These are phyloP conservation scores for Mycothermus thermophilus DNA, from an alignment of 495 filamentous ascomycete species.

Conservation along the genomic window DNA sequence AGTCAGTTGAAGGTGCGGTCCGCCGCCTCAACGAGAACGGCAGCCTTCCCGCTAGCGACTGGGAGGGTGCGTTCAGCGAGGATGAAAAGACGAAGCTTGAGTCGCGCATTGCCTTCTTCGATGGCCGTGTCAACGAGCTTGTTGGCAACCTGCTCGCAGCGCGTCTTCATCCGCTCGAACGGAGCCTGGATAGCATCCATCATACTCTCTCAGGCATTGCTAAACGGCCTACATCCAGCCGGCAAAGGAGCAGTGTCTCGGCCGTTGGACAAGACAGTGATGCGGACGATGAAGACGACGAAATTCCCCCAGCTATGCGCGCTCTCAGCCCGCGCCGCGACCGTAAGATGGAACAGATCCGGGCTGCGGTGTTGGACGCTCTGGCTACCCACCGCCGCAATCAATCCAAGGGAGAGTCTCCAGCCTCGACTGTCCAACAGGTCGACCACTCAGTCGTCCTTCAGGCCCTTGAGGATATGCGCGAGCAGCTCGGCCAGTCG, in stretches of 20 bases:
- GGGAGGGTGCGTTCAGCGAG: slow-evolving; percentile 75
- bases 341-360: slow-evolving; percentile 71
- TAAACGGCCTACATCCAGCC: slow-evolving; percentile 30
- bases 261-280: slow-evolving; percentile 63
- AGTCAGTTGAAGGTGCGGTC: slow-evolving; percentile 39
- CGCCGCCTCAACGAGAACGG: slow-evolving; percentile 51
- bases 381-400: slow-evolving; percentile 45
- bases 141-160: slow-evolving; percentile 66
- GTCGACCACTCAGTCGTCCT: slow-evolving; percentile 21
- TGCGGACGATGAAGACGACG: slow-evolving; percentile 89
- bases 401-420: slow-evolving; percentile 12
- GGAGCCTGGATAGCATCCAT: slow-evolving; percentile 60
- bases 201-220: slow-evolving; percentile 41
- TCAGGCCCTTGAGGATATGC: slow-evolving; percentile 32
- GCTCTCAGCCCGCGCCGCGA: slow-evolving; percentile 56
- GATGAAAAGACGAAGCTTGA: slow-evolving; percentile 70
- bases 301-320: slow-evolving; percentile 43
- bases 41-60: slow-evolving; percentile 66
- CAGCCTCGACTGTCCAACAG: slow-evolving; percentile 8
- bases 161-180: slow-evolving; percentile 64
- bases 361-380: slow-evolving; percentile 64
- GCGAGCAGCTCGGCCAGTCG: slow-evolving; percentile 32
- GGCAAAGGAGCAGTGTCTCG: slow-evolving; percentile 43
- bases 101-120: slow-evolving; percentile 63
- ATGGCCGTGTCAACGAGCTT: slow-evolving; percentile 72